Conservation (phyloP, 2,329 filamentous ascomycete genomes). For the Zymoseptoria ardabiliae region DNA sequence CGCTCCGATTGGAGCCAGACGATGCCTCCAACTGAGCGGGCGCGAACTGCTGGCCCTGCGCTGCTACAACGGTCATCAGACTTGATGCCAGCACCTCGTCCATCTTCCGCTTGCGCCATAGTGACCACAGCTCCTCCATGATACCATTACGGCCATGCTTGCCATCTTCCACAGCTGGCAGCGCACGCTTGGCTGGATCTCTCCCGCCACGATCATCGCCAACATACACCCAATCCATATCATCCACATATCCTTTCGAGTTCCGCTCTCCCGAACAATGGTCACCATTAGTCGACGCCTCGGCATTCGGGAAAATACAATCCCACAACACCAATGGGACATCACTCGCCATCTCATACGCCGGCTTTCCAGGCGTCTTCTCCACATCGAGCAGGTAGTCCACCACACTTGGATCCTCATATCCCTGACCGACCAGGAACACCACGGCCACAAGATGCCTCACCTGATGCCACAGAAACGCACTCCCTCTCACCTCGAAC, state of each 20-base stretch:
- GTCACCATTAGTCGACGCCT: constrained; percentile 35
- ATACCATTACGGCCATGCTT: constrained; percentile 61
- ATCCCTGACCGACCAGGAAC: constrained; percentile 85
- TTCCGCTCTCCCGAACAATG: constrained; percentile 30
- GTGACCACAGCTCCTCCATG: constrained; percentile 69
- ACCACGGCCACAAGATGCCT: constrained; percentile 86
- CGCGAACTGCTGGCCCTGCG: constrained; percentile 26
- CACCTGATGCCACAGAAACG: constrained; percentile 98
- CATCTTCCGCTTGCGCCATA: constrained; percentile 79
- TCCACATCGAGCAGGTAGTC: constrained; percentile 65
- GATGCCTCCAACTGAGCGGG: not conserved
- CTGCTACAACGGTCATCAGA: constrained; percentile 58
- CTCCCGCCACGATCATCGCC: constrained; percentile 52
- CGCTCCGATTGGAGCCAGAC: constrained; percentile 29
- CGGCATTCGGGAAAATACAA: constrained; percentile 67
- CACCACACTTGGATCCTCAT: constrained; percentile 69
- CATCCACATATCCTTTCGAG: constrained; percentile 43
- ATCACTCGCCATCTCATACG: constrained; percentile 86
- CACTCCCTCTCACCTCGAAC: constrained; percentile 81
- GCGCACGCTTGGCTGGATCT: constrained; percentile 24
- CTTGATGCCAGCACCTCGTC: constrained; percentile 77
- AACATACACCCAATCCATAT: constrained; percentile 70
- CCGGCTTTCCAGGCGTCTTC: constrained; percentile 66
- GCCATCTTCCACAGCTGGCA: constrained; percentile 40
- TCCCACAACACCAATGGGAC: constrained; percentile 91